These are phyloP conservation scores for Voacanga thouarsii DNA, from an alignment of 257 asterid species.

Conservation along the genomic window DNA sequence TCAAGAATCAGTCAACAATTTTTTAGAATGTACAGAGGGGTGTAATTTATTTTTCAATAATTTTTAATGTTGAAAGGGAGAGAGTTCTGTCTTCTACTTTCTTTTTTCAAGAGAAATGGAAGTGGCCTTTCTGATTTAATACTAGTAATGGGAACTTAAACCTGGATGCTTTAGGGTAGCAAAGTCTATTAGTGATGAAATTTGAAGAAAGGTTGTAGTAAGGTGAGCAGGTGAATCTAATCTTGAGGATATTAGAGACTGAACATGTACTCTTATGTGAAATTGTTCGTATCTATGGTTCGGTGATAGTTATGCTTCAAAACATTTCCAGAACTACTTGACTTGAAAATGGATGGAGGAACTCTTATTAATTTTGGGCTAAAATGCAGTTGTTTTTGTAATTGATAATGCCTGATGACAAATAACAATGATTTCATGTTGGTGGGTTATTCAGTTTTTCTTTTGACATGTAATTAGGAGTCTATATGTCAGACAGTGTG, in stretches of 20 bases:
- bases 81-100: background rate
- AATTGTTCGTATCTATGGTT: background rate
- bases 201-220: background rate
- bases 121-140: background rate
- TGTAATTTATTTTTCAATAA: background rate
- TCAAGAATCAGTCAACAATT: background rate
- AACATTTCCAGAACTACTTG: background rate
- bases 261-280: background rate
- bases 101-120: background rate
- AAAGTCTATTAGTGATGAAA: background rate
- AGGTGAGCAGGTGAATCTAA: background rate
- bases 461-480: background rate
- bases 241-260: background rate
- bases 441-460: background rate
- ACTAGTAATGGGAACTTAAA: background rate
- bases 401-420: background rate
- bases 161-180: too few species aligned
- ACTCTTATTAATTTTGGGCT: background rate
- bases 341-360: background rate
- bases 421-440: background rate
- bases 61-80: background rate
- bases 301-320: too few species aligned
- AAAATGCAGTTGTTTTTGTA: background rate
- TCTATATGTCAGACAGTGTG: background rate
- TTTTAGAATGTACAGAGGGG: background rate